Conservation (phyloP, 345 rosid species). For the Eucalyptus shirleyi region DNA sequence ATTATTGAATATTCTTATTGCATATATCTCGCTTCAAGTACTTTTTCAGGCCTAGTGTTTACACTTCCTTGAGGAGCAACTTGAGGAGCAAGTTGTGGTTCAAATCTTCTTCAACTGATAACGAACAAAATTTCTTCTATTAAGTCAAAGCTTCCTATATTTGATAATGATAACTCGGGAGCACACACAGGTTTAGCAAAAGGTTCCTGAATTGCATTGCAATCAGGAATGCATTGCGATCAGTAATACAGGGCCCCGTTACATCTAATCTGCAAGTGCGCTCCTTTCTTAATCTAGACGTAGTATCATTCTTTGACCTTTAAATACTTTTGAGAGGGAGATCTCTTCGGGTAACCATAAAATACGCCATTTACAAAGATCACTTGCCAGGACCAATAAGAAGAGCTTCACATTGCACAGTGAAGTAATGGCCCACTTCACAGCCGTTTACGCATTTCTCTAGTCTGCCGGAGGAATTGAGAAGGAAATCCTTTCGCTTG, state of each 20-base stretch:
- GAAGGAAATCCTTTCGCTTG: no score
- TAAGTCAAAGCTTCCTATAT: background rate
- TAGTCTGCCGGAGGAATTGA: no score
- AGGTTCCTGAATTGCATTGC: background rate
- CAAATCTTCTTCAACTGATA: no score
- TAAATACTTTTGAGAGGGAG: no score
- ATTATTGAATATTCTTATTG: background rate
- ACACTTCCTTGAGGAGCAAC: background rate
- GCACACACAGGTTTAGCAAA: background rate
- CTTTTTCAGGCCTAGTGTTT: background rate
- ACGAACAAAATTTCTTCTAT: background rate
- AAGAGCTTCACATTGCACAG: background rate
- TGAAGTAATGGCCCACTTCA: background rate
- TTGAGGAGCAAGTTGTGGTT: background rate
- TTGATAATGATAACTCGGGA: background rate
- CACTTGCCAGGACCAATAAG: background rate
- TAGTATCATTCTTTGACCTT: no score
- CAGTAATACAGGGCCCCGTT: no score
- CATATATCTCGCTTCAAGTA: background rate
- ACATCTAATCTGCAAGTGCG: no score
- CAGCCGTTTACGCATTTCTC: no score
- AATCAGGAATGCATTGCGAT: background rate
- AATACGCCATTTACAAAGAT: no score
- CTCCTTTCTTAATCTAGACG: no score
- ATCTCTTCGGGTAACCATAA: no score